Conservation (phyloP, 1,284 basidiomycete genomes). For the Trichosporon coremiiforme region DNA sequence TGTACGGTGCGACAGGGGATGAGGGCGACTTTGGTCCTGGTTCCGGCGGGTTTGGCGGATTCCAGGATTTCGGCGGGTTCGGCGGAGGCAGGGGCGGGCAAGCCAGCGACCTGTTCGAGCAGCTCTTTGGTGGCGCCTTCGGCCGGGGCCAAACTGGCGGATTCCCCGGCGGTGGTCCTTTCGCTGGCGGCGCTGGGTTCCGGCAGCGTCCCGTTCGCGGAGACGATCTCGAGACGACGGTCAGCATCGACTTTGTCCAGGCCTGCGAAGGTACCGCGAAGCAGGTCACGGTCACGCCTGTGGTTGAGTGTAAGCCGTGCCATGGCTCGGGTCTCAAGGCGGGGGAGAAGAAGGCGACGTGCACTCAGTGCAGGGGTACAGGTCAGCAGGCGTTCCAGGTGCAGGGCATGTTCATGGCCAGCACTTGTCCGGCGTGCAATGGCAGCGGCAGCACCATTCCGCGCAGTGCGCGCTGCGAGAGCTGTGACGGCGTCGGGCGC, state of each 20-base stretch:
- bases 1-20: conserved; percentile 91
- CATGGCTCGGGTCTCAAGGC: conserved; percentile 82
- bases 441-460: conserved; percentile 84
- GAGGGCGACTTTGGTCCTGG: conserved; percentile 73
- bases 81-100: conserved; percentile 60
- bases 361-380: conserved; percentile 78
- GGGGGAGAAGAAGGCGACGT: conserved; percentile 81
- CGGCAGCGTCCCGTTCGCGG: conserved; percentile 65
- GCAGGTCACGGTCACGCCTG: conserved; percentile 75
- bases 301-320: conserved; percentile 83
- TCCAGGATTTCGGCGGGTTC: conserved; percentile 72
- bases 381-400: conserved; percentile 90
- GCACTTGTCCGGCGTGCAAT: conserved; percentile 80
- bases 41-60: conserved; percentile 67
- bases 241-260: conserved; percentile 85
- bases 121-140: conserved; percentile 73
- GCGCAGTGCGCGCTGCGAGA: conserved; percentile 73
- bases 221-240: conserved; percentile 76
- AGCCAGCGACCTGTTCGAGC: conserved; percentile 76
- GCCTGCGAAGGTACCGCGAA: conserved; percentile 87
- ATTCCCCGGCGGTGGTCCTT: conserved; percentile 51
- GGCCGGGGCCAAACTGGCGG: conserved; percentile 38
- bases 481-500: conserved; percentile 85
- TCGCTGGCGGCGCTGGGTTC: conserved; percentile 57
- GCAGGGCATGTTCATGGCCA: conserved; percentile 97